Conservation (phyloP, 306 rosid genomes). For the barrel medic (Medicago truncatula) region MtrunA17r5.0-ANR NC_053043.1:31023501-31024000, state of each 20-base stretch:
- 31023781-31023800: neutral
- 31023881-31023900: neutral
- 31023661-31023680: slow-evolving; percentile 33
- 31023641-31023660: slow-evolving; percentile 69
- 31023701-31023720: neutral
- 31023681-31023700: slow-evolving; percentile 34
- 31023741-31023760: slow-evolving; percentile 3
- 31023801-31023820: slow-evolving; percentile 6
- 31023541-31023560: slow-evolving; percentile 65
- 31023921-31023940: neutral
- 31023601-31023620: slow-evolving; percentile 82
- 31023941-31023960: neutral
- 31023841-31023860: neutral
- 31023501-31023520: slow-evolving; percentile 90
- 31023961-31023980: neutral
- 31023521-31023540: slow-evolving; percentile 87
- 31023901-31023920: neutral
- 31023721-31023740: neutral
- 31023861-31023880: neutral
- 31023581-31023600: slow-evolving; percentile 86
- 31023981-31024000: neutral
- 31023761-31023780: neutral
- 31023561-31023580: slow-evolving; percentile 71
- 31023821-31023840: neutral
- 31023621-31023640: slow-evolving; percentile 80